These are phyloP conservation scores for Lachnellula subtilissima DNA, from an alignment of 2,329 filamentous ascomycete species.

Conservation along the genomic window DNA sequence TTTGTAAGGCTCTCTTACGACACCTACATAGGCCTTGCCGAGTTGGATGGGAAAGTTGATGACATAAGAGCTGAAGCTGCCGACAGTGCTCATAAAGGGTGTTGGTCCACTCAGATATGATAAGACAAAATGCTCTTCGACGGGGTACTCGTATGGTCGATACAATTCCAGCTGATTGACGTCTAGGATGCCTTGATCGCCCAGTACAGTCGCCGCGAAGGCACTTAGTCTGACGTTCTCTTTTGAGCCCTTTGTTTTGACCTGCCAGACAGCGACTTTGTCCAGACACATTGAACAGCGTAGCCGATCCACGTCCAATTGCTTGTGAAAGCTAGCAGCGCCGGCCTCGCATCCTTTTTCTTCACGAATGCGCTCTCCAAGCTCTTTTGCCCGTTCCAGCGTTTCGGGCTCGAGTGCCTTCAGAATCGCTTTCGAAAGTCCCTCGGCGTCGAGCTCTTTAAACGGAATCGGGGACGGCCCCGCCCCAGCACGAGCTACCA, in stretches of 20 bases:
- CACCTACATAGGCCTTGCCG: conserved; percentile 12
- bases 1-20: conserved; percentile 14
- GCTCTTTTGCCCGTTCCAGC: conserved; percentile 48
- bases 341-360: conserved; percentile 52
- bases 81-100: conserved; percentile 14
- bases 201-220: conserved; percentile 57
- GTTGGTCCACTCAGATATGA: conserved; percentile 15
- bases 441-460: conserved; percentile 64
- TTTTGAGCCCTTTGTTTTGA: conserved; percentile 49
- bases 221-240: conserved; percentile 56
- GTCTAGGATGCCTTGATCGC: neutral
- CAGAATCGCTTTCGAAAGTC: conserved; percentile 57
- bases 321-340: conserved; percentile 58
- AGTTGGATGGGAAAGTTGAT: conserved; percentile 13
- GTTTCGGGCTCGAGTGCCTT: conserved; percentile 52
- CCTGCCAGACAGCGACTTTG: conserved; percentile 65
- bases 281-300: conserved; percentile 63
- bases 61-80: conserved; percentile 14
- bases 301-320: conserved; percentile 57
- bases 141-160: conserved; percentile 13
- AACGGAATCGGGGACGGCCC: conserved; percentile 64
- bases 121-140: conserved; percentile 11
- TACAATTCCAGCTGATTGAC: conserved; percentile 12
- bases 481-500: conserved; percentile 65
- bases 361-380: conserved; percentile 56